Evolutionary conservation across 163 green algal species (phyloP), one percentile per base, ranked within the genome.

Genomic region (Botryococcus braunii): DNA sequence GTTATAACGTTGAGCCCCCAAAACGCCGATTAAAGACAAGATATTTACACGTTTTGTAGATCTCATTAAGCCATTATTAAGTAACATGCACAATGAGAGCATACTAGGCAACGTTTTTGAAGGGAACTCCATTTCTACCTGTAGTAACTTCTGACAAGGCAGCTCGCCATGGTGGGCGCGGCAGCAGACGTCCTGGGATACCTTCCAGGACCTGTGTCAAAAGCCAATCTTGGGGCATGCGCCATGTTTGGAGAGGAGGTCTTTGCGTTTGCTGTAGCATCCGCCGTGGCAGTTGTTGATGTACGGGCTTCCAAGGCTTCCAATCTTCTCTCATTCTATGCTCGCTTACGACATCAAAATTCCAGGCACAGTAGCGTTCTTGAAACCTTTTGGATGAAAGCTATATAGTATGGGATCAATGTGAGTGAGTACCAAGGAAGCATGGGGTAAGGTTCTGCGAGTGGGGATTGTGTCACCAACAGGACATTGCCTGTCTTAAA

Each of bases 161-260:
- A n/a, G n/a, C n/a, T n/a, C n/a, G n/a, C n/a, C n/a, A n/a, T n/a
- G n/a, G n/a, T n/a, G n/a, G n/a, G n/a, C n/a, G 72, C 68, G n/a
- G 62, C 72, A 58, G 68, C 72, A 4, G 67, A 78, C 57, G 63
- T 74, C 8, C 29, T 79, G 8, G 73, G 73, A 0, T 69, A 69
- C 27, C 64, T 79, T 25, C 73, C 73, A 21, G 66, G 65, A 0
- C 73, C 73, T 47, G 68, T 65, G 5, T 38, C 32, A 38, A 75
- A 73, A 34, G 66, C 52, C 1, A 89, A 89, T 62, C 41, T 57
- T 9, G 80, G 80, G 9, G 75, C 77, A 31, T 65, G 72, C 37
- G 80, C 86, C 41, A 50, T 89, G 21, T 65, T 89, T 21, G 80
- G 43, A 8, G 73, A 68, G 21, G 68, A 79, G 56, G 63, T 63